phyloP scores from a whole-genome alignment of 352 stramenopile species.

The Phytophthora pini region DNA sequence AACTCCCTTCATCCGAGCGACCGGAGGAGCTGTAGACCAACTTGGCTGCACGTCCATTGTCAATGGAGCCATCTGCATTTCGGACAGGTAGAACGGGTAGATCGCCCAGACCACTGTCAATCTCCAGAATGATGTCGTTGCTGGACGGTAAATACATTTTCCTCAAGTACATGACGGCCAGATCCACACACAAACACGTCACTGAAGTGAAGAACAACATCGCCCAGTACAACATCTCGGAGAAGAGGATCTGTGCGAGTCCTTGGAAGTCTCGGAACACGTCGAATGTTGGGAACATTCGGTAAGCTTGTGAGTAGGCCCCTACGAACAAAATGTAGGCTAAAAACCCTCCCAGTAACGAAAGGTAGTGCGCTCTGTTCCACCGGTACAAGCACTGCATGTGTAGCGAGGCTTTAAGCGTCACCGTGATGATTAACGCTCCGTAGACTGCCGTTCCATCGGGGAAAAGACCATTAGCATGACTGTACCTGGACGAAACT shows the following conservation, averaged over 20 bases:
- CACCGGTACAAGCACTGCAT: conserved; percentile 85
- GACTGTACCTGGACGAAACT: conserved; percentile 47
- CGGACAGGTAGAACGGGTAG: conserved; percentile 19
- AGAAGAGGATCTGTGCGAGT: conserved; percentile 65
- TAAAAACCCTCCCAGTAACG: conserved; percentile 67
- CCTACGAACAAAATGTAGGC: conserved; percentile 77
- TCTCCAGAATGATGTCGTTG: conserved; percentile 87
- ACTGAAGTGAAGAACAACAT: conserved; percentile 71
- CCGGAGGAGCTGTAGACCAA: conserved; percentile 39
- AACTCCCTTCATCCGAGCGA: conserved; percentile 43
- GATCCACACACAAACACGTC: conserved; percentile 64
- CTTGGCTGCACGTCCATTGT: conserved; percentile 22
- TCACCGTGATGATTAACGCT: conserved; percentile 78
- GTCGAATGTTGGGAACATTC: conserved; percentile 66
- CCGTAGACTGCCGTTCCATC: conserved; percentile 85
- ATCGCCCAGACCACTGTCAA: conserved; percentile 73
- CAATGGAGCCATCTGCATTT: conserved; percentile 19
- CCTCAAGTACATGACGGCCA: conserved; percentile 76
- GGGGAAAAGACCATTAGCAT: conserved; percentile 70
- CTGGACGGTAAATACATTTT: conserved; percentile 88
- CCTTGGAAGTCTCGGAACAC: conserved; percentile 82
- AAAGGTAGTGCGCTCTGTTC: conserved; percentile 76
- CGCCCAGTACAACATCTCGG: conserved; percentile 63
- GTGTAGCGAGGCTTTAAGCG: conserved; percentile 68
- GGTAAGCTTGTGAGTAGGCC: conserved; percentile 71